Evolutionary conservation across 2,329 filamentous ascomycete species (phyloP), one percentile per base, ranked within the genome.

Genomic region (Graphilbum fragrans): DNA sequence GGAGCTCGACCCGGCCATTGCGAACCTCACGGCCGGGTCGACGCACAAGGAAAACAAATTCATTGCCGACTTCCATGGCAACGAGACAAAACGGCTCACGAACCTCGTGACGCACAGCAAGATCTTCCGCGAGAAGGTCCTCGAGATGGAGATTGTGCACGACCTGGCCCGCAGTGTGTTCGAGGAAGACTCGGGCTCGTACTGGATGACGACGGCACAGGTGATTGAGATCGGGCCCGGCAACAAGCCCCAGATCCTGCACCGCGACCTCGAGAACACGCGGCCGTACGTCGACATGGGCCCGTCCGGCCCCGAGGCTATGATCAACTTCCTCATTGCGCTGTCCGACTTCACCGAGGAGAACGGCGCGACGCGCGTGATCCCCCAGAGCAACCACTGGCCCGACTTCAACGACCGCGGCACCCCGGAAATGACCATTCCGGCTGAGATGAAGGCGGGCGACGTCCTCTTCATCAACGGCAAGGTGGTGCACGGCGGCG

Each of bases 401-500:
- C 29, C 35, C 18, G 41, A 38, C 37, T 38, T 35, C 23, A 25
- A 35, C 34, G 41, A 39, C 16, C 38, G 50, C 21, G 51, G 52
- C 7, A 42, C 37, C 3, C 48, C 41, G 5, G 53, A 50, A 9
- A 35, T 39, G 41, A 42, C 41, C 3, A 36, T 42, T 6, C 41
- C 41, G 2, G 53, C 51, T 10, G 55, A 55, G 42, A 57, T 57
- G 53, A 42, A 54, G 14, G 41, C 45, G 0, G 56, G 56, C 11
- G 55, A 58, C 41, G 52, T 51, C 10, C 50, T 50, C 31, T 53
- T 57, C 41, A 54, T 59, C 32, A 50, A 44, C 21, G 54, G 56
- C 25, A 59, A 58, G 50, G 52, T 57, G 5, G 52, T 58, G 17
- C 55, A 59, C 39, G 54, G 55, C 7, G 52, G 52, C 9, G 56